Evolutionary conservation across 176 grass and related monocot species (phyloP).

Genomic region (Raddia guianensis): DNA sequence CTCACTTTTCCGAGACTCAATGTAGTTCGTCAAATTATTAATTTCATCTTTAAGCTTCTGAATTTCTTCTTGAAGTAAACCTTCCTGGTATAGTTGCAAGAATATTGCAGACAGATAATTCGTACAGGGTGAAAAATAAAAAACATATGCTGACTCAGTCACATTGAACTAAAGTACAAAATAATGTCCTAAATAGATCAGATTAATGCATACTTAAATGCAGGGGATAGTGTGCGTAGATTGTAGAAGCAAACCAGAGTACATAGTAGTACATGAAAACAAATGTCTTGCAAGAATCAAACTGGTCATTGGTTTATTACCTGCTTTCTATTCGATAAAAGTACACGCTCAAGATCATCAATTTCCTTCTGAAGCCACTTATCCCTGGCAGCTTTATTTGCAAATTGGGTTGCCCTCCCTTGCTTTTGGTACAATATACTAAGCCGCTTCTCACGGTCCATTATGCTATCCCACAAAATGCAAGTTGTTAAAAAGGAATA

Average conservation of each 20-base stretch:
- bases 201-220: slow-evolving; percentile 16
- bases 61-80: slow-evolving; percentile 89
- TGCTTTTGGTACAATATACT: slow-evolving; percentile 99
- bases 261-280: slow-evolving; percentile 16
- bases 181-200: slow-evolving; percentile 23
- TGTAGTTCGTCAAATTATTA: slow-evolving; percentile 55
- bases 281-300: slow-evolving; percentile 28
- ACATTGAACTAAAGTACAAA: neutral
- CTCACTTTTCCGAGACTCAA: slow-evolving; percentile 70
- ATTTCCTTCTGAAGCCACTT: slow-evolving; percentile 98
- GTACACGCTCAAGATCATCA: slow-evolving; percentile 86
- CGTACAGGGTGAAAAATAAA: neutral
- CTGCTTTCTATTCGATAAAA: slow-evolving; percentile 88
- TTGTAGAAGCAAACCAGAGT: neutral
- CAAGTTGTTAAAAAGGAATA: slow-evolving; percentile 24
- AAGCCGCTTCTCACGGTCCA: slow-evolving; percentile 92
- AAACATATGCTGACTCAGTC: neutral
- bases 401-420: slow-evolving; percentile 93
- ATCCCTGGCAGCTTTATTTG: slow-evolving; percentile 84
- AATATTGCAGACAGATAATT: slow-evolving; percentile 30
- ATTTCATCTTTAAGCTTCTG: slow-evolving; percentile 87
- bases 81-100: slow-evolving; percentile 60
- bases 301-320: slow-evolving; percentile 46
- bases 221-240: neutral
- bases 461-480: slow-evolving; percentile 69